Conservation (phyloP, 169 alveolate species). For the Ichthyophthirius multifiliis region DNA sequence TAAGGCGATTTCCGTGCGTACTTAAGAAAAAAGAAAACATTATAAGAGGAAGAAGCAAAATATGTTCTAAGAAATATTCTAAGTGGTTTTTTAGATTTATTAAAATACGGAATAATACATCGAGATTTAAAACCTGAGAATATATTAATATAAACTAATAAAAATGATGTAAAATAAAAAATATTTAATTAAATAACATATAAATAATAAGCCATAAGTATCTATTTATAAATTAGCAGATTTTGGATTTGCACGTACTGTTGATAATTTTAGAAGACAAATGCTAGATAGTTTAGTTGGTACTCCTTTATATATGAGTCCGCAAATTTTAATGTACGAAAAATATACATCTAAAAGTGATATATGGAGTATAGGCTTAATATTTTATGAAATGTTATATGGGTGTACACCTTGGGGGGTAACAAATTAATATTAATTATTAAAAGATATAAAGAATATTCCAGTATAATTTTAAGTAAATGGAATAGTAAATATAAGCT, state of each 20-base stretch:
- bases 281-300: slow-evolving; percentile 28
- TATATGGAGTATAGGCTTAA: slow-evolving; percentile 40
- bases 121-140: slow-evolving; percentile 47
- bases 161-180: background rate
- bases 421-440: slow-evolving; percentile 8
- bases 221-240: slow-evolving; percentile 38
- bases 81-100: slow-evolving; percentile 24
- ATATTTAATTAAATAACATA: background rate
- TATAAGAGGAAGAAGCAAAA: slow-evolving; percentile 16
- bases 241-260: slow-evolving; percentile 40
- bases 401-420: slow-evolving; percentile 29
- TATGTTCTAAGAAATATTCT: slow-evolving; percentile 18
- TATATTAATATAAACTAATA: slow-evolving; percentile 11
- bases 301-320: slow-evolving; percentile 44
- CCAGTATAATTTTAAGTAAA: too few species aligned
- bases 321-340: slow-evolving; percentile 21
- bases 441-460: slow-evolving; percentile 11
- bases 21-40: background rate
- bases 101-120: slow-evolving; percentile 38
- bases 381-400: slow-evolving; percentile 28
- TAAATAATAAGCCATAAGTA: background rate
- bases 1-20: slow-evolving; percentile 35
- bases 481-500: slow-evolving; percentile 3
- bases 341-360: slow-evolving; percentile 35
- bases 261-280: slow-evolving; percentile 31